Conservation (phyloP, 2,329 filamentous ascomycete genomes). For the Cadophora malorum region DNA sequence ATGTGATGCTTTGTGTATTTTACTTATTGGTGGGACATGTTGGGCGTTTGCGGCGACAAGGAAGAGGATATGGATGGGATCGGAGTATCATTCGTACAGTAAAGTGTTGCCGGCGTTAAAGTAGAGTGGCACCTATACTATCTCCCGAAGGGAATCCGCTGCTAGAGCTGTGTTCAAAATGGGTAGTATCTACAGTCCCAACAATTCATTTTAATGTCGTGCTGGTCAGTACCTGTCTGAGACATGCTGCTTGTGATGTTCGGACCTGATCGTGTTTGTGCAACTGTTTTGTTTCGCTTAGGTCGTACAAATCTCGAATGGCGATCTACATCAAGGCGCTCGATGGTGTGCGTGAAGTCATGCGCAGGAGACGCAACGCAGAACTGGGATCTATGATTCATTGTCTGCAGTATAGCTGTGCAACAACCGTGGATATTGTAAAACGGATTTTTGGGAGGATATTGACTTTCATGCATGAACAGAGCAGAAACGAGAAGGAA, state of each 20-base stretch:
- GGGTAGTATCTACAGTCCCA: conserved; percentile 12
- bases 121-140: background rate
- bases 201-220: background rate
- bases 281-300: conserved; percentile 8
- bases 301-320: background rate
- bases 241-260: conserved; percentile 12
- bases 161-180: conserved; percentile 12
- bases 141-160: background rate
- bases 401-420: background rate
- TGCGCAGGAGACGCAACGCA: background rate
- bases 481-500: background rate
- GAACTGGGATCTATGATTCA: background rate
- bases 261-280: background rate
- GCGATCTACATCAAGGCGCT: background rate
- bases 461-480: too few species aligned
- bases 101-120: background rate
- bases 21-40: background rate
- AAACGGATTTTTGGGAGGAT: too few species aligned
- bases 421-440: background rate
- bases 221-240: background rate
- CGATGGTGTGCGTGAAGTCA: background rate
- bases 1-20: conserved; percentile 4
- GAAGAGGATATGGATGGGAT: background rate
- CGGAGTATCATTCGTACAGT: conserved; percentile 1
- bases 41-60: conserved; percentile 8